Conservation (phyloP, 208 protist genomes). For the Balamuthia mandrillaris region DNA sequence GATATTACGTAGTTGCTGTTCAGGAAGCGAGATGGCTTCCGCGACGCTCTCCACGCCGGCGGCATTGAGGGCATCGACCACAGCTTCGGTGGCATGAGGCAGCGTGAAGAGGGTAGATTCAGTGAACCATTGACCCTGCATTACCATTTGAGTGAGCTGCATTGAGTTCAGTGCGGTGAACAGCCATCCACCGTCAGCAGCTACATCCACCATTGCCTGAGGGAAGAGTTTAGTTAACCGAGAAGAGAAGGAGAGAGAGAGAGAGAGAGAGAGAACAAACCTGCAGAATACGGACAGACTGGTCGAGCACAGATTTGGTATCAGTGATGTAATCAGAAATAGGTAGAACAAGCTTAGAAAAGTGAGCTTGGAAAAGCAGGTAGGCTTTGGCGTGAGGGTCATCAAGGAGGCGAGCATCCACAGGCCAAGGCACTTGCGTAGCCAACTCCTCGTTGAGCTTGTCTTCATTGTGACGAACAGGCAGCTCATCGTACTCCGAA, state of each 20-base stretch:
- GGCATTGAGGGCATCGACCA: neutral
- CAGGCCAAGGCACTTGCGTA: conserved; percentile 65
- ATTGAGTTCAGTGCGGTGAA: conserved; percentile 81
- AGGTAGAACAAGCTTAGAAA: conserved; percentile 80
- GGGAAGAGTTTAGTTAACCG: too few relatives aligned
- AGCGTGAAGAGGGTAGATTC: conserved; percentile 22
- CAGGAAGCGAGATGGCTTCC: neutral
- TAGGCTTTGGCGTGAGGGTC: conserved; percentile 92
- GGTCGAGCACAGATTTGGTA: conserved; percentile 94
- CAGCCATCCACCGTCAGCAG: conserved; percentile 88
- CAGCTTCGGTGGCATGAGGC: conserved; percentile 7
- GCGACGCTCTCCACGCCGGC: neutral
- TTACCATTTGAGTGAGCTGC: conserved; percentile 89
- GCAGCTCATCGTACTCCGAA: conserved; percentile 89
- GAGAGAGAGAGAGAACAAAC: conserved; percentile 81
- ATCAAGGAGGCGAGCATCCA: conserved; percentile 77
- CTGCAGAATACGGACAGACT: conserved; percentile 91
- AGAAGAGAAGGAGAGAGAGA: neutral
- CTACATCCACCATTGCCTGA: conserved; percentile 83
- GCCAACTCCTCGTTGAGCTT: conserved; percentile 84
- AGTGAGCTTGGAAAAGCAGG: conserved; percentile 96
- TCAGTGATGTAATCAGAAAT: conserved; percentile 98
- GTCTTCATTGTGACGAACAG: conserved; percentile 98
- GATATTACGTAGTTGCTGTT: neutral
- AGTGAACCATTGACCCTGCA: conserved; percentile 83